These are phyloP conservation scores for Golubevia sp. DNA, from an alignment of 1,284 basidiomycete genomes.

Conservation along the genomic window DNA sequence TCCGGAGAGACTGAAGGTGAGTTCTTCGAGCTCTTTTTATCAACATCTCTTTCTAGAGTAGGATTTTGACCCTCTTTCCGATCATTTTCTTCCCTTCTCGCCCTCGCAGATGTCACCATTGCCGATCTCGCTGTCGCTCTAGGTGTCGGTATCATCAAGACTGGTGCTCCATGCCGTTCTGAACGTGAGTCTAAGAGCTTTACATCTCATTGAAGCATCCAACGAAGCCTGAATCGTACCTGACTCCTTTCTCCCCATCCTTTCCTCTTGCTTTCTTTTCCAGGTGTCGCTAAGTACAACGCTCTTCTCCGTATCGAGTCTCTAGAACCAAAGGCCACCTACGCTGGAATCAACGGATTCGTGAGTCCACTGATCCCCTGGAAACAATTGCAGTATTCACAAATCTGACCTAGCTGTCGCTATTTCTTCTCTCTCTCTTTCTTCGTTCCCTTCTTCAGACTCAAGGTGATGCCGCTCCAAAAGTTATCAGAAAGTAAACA, in stretches of 20 bases:
- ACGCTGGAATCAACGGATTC: constrained; percentile 58
- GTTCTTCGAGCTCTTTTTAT: too few relatives aligned
- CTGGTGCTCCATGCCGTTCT: constrained; percentile 89
- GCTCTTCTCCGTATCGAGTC: constrained; percentile 56
- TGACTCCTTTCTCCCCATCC: too few relatives aligned
- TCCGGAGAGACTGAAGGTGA: constrained; percentile 78
- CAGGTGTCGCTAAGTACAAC: constrained; percentile 77
- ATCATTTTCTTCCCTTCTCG: neutral
- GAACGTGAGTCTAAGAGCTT: too few relatives aligned
- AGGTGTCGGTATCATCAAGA: constrained; percentile 95
- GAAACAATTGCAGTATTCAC: constrained; percentile 6
- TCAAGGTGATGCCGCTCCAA: constrained; percentile 40
- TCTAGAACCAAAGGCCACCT: constrained; percentile 37
- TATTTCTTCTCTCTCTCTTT: neutral
- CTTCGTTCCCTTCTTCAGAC: constrained; percentile 5
- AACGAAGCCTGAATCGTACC: too few relatives aligned
- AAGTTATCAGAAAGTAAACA: constrained; percentile 40
- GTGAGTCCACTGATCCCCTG: constrained; percentile 46
- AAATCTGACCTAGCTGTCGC: neutral
- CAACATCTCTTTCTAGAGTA: too few relatives aligned
- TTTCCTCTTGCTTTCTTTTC: too few relatives aligned
- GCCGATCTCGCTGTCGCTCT: constrained; percentile 95
- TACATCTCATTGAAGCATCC: too few relatives aligned
- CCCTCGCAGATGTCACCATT: constrained; percentile 85
- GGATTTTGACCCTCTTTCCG: constrained; percentile 9